Evolutionary conservation across 2,329 filamentous ascomycete genomes (phyloP).

Genomic region (Penicillium crustosum): DNA sequence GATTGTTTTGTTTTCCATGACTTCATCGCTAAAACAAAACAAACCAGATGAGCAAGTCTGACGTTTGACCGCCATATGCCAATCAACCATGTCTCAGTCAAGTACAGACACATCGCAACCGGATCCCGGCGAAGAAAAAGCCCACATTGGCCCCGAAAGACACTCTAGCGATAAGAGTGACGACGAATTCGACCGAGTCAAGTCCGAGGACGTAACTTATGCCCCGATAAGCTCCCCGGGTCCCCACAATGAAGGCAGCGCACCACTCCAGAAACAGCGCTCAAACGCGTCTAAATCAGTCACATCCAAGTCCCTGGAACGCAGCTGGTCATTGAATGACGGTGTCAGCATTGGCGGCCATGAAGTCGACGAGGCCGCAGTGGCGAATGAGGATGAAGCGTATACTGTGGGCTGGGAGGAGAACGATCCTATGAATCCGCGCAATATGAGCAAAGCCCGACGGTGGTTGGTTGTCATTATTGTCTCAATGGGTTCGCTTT

Average conservation of each 20-base stretch:
- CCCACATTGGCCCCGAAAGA: conserved; percentile 6
- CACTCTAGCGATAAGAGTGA: conserved; percentile 2
- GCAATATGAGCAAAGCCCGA: conserved; percentile 62
- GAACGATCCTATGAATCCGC: conserved; percentile 70
- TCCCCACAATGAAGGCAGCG: conserved; percentile 15
- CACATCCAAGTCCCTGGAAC: conserved; percentile 22
- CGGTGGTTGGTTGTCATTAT: conserved; percentile 81
- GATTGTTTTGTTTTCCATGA: not conserved
- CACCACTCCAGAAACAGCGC: conserved; percentile 21
- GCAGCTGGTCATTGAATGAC: conserved; percentile 39
- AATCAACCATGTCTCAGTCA: not conserved
- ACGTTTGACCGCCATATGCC: not conserved
- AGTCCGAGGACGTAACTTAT: conserved; percentile 15
- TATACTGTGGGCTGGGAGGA: conserved; percentile 78
- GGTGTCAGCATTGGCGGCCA: conserved; percentile 31
- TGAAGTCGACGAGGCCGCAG: conserved; percentile 22
- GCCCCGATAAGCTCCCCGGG: conserved; percentile 24
- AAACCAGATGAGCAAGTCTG: not conserved
- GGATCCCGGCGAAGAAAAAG: conserved; percentile 8
- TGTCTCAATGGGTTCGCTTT: conserved; percentile 71
- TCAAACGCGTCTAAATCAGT: conserved; percentile 26
- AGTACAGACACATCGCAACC: conserved; percentile 6
- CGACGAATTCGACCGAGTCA: conserved; percentile 11
- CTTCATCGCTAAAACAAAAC: not conserved
- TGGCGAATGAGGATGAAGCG: conserved; percentile 33